Percentiles rank a stretch among this genome's conserved stretches.
Evolutionary conservation across 441 rosid genomes (phyloP).

Genomic region (Mallotus repandus): DNA sequence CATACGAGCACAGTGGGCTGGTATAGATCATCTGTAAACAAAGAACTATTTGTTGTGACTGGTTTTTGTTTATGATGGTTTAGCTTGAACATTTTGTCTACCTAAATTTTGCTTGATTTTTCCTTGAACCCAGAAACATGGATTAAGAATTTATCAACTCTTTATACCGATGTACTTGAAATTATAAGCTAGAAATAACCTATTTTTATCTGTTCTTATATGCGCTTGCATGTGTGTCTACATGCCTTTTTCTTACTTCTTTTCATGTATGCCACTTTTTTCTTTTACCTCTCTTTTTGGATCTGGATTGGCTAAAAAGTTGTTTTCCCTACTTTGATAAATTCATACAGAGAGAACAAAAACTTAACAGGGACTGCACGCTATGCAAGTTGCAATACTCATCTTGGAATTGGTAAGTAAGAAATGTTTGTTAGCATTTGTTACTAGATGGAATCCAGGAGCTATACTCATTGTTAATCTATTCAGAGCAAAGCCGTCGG

Average conservation of each 20-base stretch:
- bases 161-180: background rate
- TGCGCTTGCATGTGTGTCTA: too few species aligned
- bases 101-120: background rate
- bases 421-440: background rate
- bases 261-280: background rate
- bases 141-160: background rate
- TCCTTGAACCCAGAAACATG: background rate
- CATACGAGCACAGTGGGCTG: too few species aligned
- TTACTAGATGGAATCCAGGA: background rate
- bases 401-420: constrained; percentile 61
- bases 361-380: constrained; percentile 70
- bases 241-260: too few species aligned
- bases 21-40: background rate
- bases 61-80: background rate
- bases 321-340: too few species aligned
- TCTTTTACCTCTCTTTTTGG: background rate
- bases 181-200: background rate
- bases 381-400: constrained; percentile 67
- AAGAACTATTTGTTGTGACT: background rate
- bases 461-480: constrained; percentile 3
- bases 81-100: background rate
- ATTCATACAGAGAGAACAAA: constrained; percentile 49
- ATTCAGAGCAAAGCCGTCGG: constrained; percentile 58
- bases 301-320: too few species aligned
- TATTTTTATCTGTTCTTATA: background rate